phyloP scores from a whole-genome alignment of 2,329 filamentous ascomycete species.

The Aspergillus latus region DNA sequence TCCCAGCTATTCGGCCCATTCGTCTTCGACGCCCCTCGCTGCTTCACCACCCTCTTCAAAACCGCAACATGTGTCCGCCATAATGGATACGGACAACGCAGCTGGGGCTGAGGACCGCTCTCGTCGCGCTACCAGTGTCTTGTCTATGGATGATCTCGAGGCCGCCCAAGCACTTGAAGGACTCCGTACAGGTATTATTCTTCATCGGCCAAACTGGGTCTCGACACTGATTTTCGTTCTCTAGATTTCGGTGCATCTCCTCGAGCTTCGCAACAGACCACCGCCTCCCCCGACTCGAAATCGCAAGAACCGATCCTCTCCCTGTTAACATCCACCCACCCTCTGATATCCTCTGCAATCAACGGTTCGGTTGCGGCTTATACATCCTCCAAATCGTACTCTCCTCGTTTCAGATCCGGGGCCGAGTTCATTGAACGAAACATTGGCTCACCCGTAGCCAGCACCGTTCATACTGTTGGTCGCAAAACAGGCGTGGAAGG shows the following conservation, averaged over 20 bases:
- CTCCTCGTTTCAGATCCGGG: slow-evolving; percentile 81
- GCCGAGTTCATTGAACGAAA: slow-evolving; percentile 90
- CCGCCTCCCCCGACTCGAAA: slow-evolving; percentile 39
- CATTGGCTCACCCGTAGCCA: slow-evolving; percentile 76
- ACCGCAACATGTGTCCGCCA: slow-evolving; percentile 29
- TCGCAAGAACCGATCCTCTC: slow-evolving; percentile 77
- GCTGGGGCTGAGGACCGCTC: slow-evolving; percentile 39
- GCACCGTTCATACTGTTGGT: slow-evolving; percentile 79
- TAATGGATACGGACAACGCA: slow-evolving; percentile 43
- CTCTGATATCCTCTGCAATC: slow-evolving; percentile 79
- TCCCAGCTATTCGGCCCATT: slow-evolving; percentile 12
- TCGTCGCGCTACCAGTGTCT: slow-evolving; percentile 46
- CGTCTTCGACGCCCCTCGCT: slow-evolving; percentile 19
- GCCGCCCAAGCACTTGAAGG: slow-evolving; percentile 76
- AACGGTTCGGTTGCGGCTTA: slow-evolving; percentile 84
- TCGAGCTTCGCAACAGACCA: slow-evolving; percentile 40
- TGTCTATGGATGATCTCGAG: slow-evolving; percentile 52
- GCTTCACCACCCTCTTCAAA: slow-evolving; percentile 16
- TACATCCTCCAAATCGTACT: slow-evolving; percentile 83
- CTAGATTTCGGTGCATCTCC: slow-evolving; percentile 68
- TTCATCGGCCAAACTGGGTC: not conserved
- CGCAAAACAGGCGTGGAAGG: slow-evolving; percentile 85
- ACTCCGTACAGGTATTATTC: slow-evolving; percentile 63
- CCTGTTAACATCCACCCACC: slow-evolving; percentile 83
- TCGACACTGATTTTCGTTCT: not conserved